phyloP scores from a whole-genome alignment of 176 grass and related monocot species.

The sorghum (Sorghum bicolor) region DNA sequence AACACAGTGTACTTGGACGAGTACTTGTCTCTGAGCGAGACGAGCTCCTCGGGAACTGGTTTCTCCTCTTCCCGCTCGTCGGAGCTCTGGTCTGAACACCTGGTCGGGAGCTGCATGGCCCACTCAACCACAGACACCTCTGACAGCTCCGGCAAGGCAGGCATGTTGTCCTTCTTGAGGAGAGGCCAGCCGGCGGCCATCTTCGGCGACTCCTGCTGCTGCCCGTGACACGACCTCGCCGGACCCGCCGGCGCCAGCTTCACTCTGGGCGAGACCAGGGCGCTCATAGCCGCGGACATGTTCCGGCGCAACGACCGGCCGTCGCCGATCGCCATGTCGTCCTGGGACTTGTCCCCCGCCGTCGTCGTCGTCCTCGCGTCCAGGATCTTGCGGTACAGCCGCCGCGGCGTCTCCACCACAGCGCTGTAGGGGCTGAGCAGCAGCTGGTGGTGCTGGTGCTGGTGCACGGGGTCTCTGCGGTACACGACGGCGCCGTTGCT shows the following conservation, averaged over 20 bases:
- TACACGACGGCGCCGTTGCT: conserved; percentile 63
- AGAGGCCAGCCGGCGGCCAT: conserved; percentile 60
- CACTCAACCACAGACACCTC: conserved; percentile 74
- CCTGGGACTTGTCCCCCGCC: no score
- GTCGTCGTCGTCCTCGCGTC: background rate
- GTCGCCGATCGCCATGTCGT: no score
- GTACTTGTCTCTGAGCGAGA: conserved; percentile 56
- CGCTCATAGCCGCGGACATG: no score
- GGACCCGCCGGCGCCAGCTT: background rate
- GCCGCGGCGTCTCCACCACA: conserved; percentile 42
- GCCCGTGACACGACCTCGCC: background rate
- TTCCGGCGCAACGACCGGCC: no score
- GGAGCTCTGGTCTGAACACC: conserved; percentile 9
- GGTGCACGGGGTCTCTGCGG: conserved; percentile 31
- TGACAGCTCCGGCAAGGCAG: conserved; percentile 25
- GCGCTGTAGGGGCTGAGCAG: conserved; percentile 26
- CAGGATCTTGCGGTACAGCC: conserved; percentile 43
- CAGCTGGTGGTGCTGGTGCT: background rate
- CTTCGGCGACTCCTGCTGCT: conserved; percentile 15
- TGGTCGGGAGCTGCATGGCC: conserved; percentile 79
- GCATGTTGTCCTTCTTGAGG: conserved; percentile 31
- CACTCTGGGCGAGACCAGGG: no score
- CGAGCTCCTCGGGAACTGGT: conserved; percentile 35
- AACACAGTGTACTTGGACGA: conserved; percentile 58
- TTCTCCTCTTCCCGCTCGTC: background rate